Percentiles rank a stretch among this genome's conserved stretches.
phyloP scores from a whole-genome alignment of 805 yeast species.

The Pichia deserticola region DNA sequence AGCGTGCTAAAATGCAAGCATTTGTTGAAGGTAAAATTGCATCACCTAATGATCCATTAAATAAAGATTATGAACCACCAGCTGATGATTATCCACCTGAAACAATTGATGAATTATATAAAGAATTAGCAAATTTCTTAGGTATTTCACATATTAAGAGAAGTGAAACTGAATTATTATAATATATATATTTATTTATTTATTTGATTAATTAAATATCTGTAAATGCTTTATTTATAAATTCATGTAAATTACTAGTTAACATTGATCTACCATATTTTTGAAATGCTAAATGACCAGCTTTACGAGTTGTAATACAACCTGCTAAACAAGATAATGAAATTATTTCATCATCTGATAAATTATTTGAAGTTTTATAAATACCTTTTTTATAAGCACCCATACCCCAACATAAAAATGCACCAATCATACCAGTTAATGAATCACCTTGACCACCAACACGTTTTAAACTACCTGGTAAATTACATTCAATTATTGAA shows the following conservation, averaged over 20 bases:
- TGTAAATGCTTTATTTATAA: slow-evolving; percentile 55
- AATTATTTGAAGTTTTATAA: slow-evolving; percentile 35
- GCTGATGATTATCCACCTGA: slow-evolving; percentile 35
- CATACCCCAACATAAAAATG: slow-evolving; percentile 72
- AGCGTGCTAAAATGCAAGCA: slow-evolving; percentile 44
- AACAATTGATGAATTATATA: slow-evolving; percentile 47
- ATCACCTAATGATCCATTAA: slow-evolving; percentile 26
- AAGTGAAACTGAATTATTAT: not conserved
- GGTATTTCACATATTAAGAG: slow-evolving; percentile 33
- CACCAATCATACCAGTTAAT: slow-evolving; percentile 75
- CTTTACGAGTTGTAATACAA: slow-evolving; percentile 53
- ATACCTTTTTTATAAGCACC: slow-evolving; percentile 50
- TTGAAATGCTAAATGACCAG: slow-evolving; percentile 58
- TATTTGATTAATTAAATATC: slow-evolving; percentile 10
- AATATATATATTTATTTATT: not conserved
- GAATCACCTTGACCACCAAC: slow-evolving; percentile 98
- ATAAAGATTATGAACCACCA: slow-evolving; percentile 22
- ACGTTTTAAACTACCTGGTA: slow-evolving; percentile 64
- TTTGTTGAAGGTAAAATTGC: slow-evolving; percentile 44
- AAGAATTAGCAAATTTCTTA: slow-evolving; percentile 58
- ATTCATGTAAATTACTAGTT: slow-evolving; percentile 70
- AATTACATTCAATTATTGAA: slow-evolving; percentile 33
- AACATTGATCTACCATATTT: slow-evolving; percentile 72
- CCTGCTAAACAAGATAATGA: slow-evolving; percentile 68
- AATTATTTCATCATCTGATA: slow-evolving; percentile 25